A percentile compares a stretch with the other conserved stretches of the same genome.
phyloP scores from a whole-genome alignment of 139 green algal genomes.

The Diplosphaera chodatii region DNA sequence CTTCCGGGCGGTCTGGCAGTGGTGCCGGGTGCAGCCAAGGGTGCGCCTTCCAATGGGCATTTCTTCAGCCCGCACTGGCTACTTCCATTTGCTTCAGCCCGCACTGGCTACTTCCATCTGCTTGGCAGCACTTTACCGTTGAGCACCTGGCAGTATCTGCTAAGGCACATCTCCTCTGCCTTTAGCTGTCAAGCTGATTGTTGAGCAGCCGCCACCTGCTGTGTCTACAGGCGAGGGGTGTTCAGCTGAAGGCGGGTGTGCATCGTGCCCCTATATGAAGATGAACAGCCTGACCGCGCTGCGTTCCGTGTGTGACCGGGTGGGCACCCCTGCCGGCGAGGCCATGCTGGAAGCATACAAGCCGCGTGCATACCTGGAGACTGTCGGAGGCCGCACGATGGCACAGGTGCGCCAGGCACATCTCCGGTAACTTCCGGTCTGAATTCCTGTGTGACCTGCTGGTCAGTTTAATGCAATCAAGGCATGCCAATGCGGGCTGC shows the following conservation, averaged over 20 bases:
- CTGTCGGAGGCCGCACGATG: conserved; percentile 53
- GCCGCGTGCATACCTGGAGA: conserved; percentile 65
- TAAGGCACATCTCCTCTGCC: no score
- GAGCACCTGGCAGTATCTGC: no score
- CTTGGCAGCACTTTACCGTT: no score
- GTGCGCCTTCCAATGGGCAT: no score
- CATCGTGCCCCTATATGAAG: conserved; percentile 97
- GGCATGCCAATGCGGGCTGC: neutral
- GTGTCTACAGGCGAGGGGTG: conserved; percentile 81
- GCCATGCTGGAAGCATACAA: conserved; percentile 58
- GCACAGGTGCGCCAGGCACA: no score
- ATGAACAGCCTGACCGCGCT: conserved; percentile 80
- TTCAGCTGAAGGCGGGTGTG: conserved; percentile 86
- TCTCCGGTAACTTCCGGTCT: no score
- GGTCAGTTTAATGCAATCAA: no score
- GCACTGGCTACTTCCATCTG: no score
- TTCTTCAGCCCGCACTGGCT: no score
- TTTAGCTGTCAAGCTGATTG: no score
- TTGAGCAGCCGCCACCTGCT: no score
- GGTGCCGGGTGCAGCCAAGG: conserved; percentile 46
- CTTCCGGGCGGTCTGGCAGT: conserved; percentile 63
- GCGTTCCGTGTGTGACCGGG: conserved; percentile 34
- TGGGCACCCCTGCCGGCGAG: conserved; percentile 47
- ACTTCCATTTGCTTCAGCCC: no score
- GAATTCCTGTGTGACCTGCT: neutral